A percentile compares a stretch with the other conserved stretches of the same genome.
Evolutionary conservation across 2,329 filamentous ascomycete genomes (phyloP).

Genomic region (Zymoseptoria brevis): DNA sequence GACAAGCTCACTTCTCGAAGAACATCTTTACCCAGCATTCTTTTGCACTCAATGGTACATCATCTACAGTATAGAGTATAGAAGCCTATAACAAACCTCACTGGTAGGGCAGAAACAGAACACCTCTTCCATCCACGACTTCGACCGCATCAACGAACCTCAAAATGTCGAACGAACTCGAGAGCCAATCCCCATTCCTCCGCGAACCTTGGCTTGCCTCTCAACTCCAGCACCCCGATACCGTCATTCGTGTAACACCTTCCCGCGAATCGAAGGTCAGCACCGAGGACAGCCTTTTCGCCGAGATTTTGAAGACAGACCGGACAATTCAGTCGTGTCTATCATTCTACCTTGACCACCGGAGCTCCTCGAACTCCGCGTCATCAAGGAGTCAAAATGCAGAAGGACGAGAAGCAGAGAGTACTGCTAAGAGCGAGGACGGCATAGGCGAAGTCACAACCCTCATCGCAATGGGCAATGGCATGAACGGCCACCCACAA

Average conservation of each 20-base stretch:
- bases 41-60: too few relatives aligned
- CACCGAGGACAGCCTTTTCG: conserved; percentile 47
- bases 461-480: conserved; percentile 41
- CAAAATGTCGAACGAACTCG: conserved; percentile 3
- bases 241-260: conserved; percentile 33
- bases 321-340: conserved; percentile 44
- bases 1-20: too few relatives aligned
- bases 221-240: conserved; percentile 27
- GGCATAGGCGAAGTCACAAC: conserved; percentile 31
- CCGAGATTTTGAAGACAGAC: conserved; percentile 44
- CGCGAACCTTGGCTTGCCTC: conserved; percentile 27
- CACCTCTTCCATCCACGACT: not conserved
- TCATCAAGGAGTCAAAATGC: not conserved
- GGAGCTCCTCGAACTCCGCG: conserved; percentile 19
- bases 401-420: too few relatives aligned
- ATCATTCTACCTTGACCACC: conserved; percentile 35
- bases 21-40: too few relatives aligned
- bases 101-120: too few relatives aligned
- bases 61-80: too few relatives aligned
- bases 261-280: conserved; percentile 33
- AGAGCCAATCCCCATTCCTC: conserved; percentile 23
- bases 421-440: not conserved
- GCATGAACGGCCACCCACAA: conserved; percentile 47
- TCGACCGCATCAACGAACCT: not conserved
- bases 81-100: too few relatives aligned